A percentile compares a stretch with the other conserved stretches of the same genome.
phyloP scores from a whole-genome alignment of 2,329 filamentous ascomycete species.

The Talaromyces atroroseus region DNA sequence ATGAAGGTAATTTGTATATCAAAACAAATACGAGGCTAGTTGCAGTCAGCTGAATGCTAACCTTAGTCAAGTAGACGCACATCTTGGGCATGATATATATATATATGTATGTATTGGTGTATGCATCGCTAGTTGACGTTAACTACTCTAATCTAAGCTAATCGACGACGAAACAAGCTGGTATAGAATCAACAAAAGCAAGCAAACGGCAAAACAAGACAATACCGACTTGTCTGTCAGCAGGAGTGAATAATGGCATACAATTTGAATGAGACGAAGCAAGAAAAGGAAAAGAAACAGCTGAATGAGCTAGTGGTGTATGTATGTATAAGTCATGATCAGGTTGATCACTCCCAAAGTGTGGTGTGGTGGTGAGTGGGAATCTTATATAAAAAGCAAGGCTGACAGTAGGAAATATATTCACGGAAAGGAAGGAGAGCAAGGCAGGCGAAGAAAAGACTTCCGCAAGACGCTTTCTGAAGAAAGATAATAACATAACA shows the following conservation, averaged over 20 bases:
- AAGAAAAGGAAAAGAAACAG: slow-evolving; percentile 1
- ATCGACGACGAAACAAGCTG: neutral
- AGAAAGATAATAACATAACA: slow-evolving; percentile 4
- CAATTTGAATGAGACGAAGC: neutral
- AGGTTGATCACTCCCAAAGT: neutral
- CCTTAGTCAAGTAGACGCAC: neutral
- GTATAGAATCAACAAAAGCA: neutral
- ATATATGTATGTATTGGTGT: neutral
- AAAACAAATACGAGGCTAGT: neutral
- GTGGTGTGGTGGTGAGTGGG: neutral
- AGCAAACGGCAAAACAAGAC: neutral
- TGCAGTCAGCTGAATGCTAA: neutral
- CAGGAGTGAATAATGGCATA: neutral
- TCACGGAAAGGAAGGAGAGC: neutral
- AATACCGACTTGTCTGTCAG: neutral
- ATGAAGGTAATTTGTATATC: too few relatives aligned
- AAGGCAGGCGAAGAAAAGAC: neutral
- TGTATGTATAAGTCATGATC: neutral
- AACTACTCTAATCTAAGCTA: neutral
- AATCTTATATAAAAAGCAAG: neutral
- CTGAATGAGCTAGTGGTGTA: neutral
- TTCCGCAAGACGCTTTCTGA: neutral
- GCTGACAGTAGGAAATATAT: neutral
- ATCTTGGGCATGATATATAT: neutral
- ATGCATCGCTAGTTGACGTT: neutral